phyloP scores from a whole-genome alignment of 1,139 yeast species.

The Tardiomyces blankii region DNA sequence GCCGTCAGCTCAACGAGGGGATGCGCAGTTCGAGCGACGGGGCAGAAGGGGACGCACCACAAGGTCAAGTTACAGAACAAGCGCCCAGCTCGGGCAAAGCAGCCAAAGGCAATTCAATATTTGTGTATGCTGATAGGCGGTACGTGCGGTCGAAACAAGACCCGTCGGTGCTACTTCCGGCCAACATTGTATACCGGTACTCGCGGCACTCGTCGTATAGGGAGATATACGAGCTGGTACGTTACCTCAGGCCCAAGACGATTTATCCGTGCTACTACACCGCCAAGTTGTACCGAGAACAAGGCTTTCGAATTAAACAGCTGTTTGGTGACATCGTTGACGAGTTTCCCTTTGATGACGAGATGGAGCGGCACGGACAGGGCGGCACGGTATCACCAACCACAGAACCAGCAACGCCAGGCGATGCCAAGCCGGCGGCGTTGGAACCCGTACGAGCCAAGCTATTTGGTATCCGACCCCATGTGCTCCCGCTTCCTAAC shows the following conservation, averaged over 20 bases:
- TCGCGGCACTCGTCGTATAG: slow-evolving; percentile 12
- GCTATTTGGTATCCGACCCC: background rate
- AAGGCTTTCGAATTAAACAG: slow-evolving; percentile 1
- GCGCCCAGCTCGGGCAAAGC: too few relatives aligned
- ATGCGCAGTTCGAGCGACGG: too few relatives aligned
- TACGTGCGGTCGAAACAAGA: background rate
- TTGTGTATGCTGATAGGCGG: background rate
- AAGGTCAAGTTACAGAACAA: too few relatives aligned
- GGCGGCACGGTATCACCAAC: too few relatives aligned
- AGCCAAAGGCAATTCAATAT: background rate
- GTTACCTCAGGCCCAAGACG: slow-evolving; percentile 5
- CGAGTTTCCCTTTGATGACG: slow-evolving; percentile 5
- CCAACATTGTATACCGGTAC: slow-evolving; percentile 1
- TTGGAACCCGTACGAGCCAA: background rate
- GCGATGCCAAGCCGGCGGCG: too few relatives aligned
- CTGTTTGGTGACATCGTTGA: slow-evolving; percentile 6
- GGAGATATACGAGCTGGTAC: slow-evolving; percentile 7
- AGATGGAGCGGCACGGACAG: background rate
- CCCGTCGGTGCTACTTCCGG: background rate
- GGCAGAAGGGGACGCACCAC: too few relatives aligned
- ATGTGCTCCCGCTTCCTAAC: background rate
- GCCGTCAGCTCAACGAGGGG: background rate
- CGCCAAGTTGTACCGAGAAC: slow-evolving; percentile 1
- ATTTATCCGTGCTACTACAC: slow-evolving; percentile 9
- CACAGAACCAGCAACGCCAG: too few relatives aligned